Base-by-base conservation (phyloP, 2,329 filamentous ascomycete species). In the Cordyceps javanica region DNA sequence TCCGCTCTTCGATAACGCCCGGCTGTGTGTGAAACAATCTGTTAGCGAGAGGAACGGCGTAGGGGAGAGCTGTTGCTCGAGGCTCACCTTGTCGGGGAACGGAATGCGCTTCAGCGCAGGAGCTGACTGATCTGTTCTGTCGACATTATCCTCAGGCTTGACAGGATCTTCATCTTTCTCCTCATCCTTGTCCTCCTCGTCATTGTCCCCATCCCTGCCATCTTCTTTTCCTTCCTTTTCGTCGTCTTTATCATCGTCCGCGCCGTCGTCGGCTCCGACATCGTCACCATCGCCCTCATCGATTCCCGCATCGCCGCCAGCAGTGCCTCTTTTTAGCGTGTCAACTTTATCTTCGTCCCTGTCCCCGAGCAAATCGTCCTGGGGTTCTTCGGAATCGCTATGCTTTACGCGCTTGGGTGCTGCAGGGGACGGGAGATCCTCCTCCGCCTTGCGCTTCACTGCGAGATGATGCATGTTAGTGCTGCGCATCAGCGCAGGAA, bases 1-100 rank as follows among this genome's bases (percentile, higher is more conserved):
- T 89, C 66, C 91, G 88, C 73, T 99, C 94, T 75, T 99, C 94
- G 62, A 95, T 81, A 5, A 96, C 93, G 9, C 92, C 93, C 6
- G 91, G 89, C 86, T 90, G 16, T 19, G 16, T 32, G 41, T 39
- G 41, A 59, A 61, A 16, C 11, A 8, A 58, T 53, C 28, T n/a
- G 60, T 63, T 58, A 56, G 55, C 23, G 19, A 49, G 14, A 19
- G 3, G 14, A 32, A 30, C 25, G n/a, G n/a, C n/a, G 25, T n/a
- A n/a, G 8, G 21, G 13, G 3, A 3, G 3, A 49, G 8, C 3
- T 32, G 39, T 23, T n/a, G 16, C 13, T 19, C 14, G 50, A 14
- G 38, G 38, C 73, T 61, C 69, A 89, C 88, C 80, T 95, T 97
- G 73, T 96, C 91, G 1, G 91, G 91, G 66, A 94, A 97, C 2